Evolutionary conservation across 768 basidiomycete species (phyloP).

Genomic region (Russula compacta): DNA sequence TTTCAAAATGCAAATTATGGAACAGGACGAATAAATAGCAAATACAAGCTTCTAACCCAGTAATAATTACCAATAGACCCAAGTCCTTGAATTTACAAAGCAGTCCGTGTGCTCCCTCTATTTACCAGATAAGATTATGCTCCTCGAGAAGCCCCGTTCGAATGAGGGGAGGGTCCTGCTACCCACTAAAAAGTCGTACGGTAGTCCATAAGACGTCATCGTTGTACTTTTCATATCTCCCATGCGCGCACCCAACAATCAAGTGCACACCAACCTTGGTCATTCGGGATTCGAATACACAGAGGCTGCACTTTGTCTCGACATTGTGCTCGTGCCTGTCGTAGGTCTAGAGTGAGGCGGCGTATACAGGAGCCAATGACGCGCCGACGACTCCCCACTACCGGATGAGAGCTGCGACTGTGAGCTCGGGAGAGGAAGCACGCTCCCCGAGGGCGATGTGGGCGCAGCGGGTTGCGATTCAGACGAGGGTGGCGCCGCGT

Average conservation of each 20-base stretch:
- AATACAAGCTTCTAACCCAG: background rate
- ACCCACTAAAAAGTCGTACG: background rate
- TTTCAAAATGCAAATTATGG: background rate
- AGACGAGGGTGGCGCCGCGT: background rate
- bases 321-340: background rate
- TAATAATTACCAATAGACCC: no score
- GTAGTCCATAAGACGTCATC: background rate
- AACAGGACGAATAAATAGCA: background rate
- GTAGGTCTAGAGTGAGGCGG: constrained; percentile 8
- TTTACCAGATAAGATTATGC: background rate
- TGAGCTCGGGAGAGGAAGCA: constrained; percentile 29
- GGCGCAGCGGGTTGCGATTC: background rate
- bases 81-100: background rate
- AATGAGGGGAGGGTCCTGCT: background rate
- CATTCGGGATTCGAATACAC: constrained; percentile 10
- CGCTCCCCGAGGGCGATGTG: constrained; percentile 15
- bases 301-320: constrained; percentile 16
- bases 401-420: constrained; percentile 31
- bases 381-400: constrained; percentile 32
- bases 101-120: background rate
- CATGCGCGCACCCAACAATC: no score
- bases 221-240: background rate
- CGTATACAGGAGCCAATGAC: constrained; percentile 20
- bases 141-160: background rate
- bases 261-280: background rate